Conservation (phyloP, 225 moss, liverwort and hornwort genomes). For the Pseudoscleropodium purum region DNA sequence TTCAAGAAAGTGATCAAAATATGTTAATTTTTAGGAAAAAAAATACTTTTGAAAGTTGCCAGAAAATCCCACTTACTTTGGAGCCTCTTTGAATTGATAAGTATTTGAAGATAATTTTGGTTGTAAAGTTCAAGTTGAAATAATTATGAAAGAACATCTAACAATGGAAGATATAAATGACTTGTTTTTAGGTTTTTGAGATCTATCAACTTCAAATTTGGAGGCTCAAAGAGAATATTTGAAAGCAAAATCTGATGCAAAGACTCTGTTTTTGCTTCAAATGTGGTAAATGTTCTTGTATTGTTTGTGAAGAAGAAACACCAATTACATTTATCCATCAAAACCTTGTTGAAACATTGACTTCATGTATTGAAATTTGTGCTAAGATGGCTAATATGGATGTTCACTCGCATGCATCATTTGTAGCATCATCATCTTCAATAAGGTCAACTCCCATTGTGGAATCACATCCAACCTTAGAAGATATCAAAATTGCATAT, state of each 20-base stretch:
- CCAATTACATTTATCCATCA: neutral
- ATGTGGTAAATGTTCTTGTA: neutral
- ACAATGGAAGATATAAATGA: neutral
- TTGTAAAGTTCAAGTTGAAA: neutral
- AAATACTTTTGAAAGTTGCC: neutral
- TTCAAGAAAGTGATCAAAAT: neutral
- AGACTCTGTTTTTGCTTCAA: constrained; percentile 12
- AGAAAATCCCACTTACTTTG: neutral
- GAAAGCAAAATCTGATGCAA: neutral
- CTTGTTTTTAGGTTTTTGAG: neutral
- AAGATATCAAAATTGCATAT: constrained; percentile 22
- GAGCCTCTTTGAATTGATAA: neutral
- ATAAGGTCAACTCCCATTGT: neutral
- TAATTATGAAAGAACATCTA: no score
- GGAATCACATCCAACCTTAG: constrained; percentile 5
- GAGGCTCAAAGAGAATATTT: neutral
- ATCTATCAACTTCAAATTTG: neutral
- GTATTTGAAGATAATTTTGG: neutral
- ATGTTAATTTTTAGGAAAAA: neutral
- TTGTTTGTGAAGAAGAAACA: neutral
- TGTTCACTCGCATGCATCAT: neutral
- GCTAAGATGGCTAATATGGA: neutral
- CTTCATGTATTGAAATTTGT: neutral
- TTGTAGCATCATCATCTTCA: constrained; percentile 1
- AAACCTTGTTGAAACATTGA: neutral